phyloP scores from a whole-genome alignment of 192 early-diverging fungal species.

The Gryganskiella cystojenkinii region DNA sequence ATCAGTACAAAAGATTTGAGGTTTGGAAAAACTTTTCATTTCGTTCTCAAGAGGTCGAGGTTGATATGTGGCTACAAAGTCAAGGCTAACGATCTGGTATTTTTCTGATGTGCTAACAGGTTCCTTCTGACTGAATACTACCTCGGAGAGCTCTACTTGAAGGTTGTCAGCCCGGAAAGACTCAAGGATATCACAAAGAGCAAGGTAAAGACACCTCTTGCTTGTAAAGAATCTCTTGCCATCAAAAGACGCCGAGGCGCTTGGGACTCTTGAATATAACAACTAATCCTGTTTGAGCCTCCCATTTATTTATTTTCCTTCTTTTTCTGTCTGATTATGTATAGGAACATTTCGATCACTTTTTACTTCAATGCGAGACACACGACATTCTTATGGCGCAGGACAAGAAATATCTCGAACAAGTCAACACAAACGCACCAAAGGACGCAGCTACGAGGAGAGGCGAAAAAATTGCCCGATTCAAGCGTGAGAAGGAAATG shows the following conservation, averaged over 20 bases:
- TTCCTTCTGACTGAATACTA: constrained; percentile 70
- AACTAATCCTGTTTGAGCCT: background rate
- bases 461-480: constrained; percentile 79
- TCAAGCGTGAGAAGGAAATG: constrained; percentile 81
- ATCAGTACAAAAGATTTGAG: constrained; percentile 83
- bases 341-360: constrained; percentile 46
- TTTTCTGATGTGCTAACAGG: constrained; percentile 21
- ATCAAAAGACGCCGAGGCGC: too few relatives aligned
- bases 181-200: constrained; percentile 52
- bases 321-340: background rate
- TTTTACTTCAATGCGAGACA: constrained; percentile 34
- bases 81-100: background rate
- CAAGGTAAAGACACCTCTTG: constrained; percentile 54
- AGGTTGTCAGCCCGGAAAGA: constrained; percentile 57
- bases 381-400: constrained; percentile 41
- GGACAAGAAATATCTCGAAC: constrained; percentile 57
- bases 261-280: too few relatives aligned
- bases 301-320: background rate
- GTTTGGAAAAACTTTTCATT: constrained; percentile 36
- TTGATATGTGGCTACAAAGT: background rate
- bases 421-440: constrained; percentile 46
- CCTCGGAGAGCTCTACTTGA: constrained; percentile 63
- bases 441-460: constrained; percentile 65
- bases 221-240: background rate
- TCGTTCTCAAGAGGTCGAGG: background rate